phyloP scores from a whole-genome alignment of 2,329 filamentous ascomycete species.

The Ophiostoma quercus region DNA sequence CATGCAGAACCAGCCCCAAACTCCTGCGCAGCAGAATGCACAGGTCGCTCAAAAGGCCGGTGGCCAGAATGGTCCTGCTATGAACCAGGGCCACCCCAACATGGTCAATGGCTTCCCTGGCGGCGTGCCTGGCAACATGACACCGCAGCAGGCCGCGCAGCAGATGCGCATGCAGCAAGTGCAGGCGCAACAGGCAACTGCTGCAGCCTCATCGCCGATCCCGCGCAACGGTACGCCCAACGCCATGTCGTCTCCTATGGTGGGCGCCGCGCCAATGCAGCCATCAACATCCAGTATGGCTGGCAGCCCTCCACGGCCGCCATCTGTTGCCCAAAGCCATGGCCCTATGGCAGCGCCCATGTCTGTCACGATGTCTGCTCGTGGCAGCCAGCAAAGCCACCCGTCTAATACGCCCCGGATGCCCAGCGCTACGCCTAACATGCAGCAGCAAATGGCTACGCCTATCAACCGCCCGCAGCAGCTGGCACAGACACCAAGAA shows the following conservation, averaged over 20 bases:
- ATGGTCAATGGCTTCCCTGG: constrained; percentile 38
- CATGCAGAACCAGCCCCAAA: constrained; percentile 27
- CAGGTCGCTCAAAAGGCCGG: constrained; percentile 29
- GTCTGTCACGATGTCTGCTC: constrained; percentile 57
- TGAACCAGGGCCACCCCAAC: constrained; percentile 30
- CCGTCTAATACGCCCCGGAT: constrained; percentile 58
- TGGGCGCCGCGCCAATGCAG: constrained; percentile 59
- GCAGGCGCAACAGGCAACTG: constrained; percentile 50
- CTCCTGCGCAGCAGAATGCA: constrained; percentile 23
- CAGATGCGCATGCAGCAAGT: constrained; percentile 49
- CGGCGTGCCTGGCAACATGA: constrained; percentile 34
- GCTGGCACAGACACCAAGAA: constrained; percentile 54
- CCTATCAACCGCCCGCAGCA: constrained; percentile 48
- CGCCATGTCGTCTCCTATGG: constrained; percentile 60
- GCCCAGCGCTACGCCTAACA: constrained; percentile 56
- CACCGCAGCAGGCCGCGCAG: constrained; percentile 37
- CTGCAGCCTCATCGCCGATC: constrained; percentile 63
- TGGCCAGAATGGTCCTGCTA: background rate
- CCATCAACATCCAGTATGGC: constrained; percentile 63
- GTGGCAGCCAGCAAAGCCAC: constrained; percentile 63
- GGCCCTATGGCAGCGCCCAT: constrained; percentile 54
- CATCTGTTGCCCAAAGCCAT: constrained; percentile 59
- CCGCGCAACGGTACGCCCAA: constrained; percentile 59
- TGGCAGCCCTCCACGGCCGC: constrained; percentile 60
- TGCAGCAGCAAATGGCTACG: constrained; percentile 47